phyloP scores from a whole-genome alignment of 2,329 filamentous ascomycete species.

The Paracoccidioides brasiliensis region DNA sequence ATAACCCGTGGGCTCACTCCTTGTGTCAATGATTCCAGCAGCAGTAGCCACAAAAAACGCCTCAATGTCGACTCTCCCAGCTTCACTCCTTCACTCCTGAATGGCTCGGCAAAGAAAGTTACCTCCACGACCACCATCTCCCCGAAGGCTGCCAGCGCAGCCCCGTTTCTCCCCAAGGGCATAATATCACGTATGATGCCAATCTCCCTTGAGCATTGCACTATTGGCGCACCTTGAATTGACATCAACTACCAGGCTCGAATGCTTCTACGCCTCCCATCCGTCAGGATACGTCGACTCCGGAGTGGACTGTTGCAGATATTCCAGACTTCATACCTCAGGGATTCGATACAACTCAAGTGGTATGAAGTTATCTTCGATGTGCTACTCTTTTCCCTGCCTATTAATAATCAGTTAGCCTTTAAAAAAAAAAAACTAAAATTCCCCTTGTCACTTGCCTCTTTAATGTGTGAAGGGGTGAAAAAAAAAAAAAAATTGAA shows the following conservation, averaged over 20 bases:
- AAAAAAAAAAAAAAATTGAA: no score
- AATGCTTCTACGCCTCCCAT: conserved; percentile 28
- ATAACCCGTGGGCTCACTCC: neutral
- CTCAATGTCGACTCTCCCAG: conserved; percentile 94
- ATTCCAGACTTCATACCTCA: conserved; percentile 42
- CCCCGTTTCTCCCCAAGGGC: conserved; percentile 39
- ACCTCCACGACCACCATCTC: conserved; percentile 56
- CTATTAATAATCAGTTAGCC: no score
- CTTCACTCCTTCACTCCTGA: conserved; percentile 58
- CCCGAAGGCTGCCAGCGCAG: conserved; percentile 78
- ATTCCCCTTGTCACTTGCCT: neutral
- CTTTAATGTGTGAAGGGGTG: neutral
- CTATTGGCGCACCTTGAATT: conserved; percentile 1
- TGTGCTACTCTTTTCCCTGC: no score
- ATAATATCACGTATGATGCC: conserved; percentile 20
- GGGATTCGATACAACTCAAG: conserved; percentile 26
- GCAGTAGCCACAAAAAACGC: conserved; percentile 44
- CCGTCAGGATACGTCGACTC: conserved; percentile 28
- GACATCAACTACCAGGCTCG: conserved; percentile 21
- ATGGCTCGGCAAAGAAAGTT: conserved; percentile 47
- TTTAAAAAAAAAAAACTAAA: neutral
- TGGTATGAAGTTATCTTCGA: conserved; percentile 27
- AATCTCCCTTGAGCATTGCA: conserved; percentile 3
- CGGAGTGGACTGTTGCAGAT: conserved; percentile 34
- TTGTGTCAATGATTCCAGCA: neutral